A percentile compares a stretch with the other conserved stretches of the same genome.
These are phyloP conservation scores for Hibiscus trionum DNA, from an alignment of 345 rosid genomes.

Conservation along the genomic window DNA sequence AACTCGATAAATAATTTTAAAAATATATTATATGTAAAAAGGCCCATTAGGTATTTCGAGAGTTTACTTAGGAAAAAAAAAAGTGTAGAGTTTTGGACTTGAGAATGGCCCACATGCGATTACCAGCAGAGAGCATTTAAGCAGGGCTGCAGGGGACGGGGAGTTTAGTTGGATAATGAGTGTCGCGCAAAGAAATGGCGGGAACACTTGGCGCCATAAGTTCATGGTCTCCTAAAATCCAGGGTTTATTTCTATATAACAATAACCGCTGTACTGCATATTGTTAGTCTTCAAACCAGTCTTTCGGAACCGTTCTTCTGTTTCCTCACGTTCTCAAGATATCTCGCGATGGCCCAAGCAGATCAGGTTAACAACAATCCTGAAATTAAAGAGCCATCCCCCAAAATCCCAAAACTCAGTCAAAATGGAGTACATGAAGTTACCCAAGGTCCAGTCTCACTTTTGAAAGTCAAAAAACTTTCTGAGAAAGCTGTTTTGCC, in stretches of 20 bases:
- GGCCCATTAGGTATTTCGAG: background rate
- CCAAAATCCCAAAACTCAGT: constrained; percentile 43
- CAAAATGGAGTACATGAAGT: constrained; percentile 26
- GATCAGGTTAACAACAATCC: constrained; percentile 20
- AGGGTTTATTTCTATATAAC: constrained; percentile 1
- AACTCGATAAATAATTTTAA: too few species aligned
- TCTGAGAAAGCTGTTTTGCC: constrained; percentile 72
- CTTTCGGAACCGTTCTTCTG: background rate
- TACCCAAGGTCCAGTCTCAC: background rate
- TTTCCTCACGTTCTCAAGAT: background rate
- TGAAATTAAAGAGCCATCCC: constrained; percentile 22
- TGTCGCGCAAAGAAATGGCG: constrained; percentile 8
- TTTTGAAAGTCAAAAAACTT: constrained; percentile 60
- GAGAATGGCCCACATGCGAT: background rate
- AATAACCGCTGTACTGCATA: background rate
- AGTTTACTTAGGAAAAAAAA: background rate
- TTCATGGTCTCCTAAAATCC: background rate
- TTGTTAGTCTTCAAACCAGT: background rate
- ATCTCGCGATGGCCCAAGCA: constrained; percentile 14
- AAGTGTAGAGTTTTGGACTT: background rate
- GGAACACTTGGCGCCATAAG: constrained; percentile 17
- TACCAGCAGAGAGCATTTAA: background rate
- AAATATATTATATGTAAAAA: too few species aligned
- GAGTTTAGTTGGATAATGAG: background rate
- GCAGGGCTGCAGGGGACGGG: background rate